Percentiles rank a stretch among this genome's conserved stretches.
Evolutionary conservation across 208 protist species (phyloP).

Genomic region (Trypanosoma brucei): DNA sequence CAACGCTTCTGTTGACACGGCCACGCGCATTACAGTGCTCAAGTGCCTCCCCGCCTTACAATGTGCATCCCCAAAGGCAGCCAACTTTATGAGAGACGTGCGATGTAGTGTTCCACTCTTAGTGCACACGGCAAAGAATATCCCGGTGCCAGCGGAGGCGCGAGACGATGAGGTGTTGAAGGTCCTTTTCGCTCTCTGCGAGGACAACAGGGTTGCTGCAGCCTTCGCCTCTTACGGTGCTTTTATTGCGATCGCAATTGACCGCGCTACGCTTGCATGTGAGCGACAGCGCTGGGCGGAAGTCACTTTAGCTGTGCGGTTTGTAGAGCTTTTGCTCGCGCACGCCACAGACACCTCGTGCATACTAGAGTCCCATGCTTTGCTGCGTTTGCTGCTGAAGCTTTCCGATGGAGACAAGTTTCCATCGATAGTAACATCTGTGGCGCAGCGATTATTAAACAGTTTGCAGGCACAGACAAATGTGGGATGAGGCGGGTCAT

Average conservation of each 20-base stretch:
- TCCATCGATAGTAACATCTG: conserved; percentile 1
- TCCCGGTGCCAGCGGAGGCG: conserved; percentile 16
- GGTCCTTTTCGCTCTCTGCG: conserved; percentile 36
- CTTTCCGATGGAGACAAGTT: conserved; percentile 8
- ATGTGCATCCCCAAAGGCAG: conserved; percentile 34
- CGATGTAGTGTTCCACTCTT: conserved; percentile 38
- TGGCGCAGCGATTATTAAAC: conserved; percentile 21
- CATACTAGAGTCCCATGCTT: conserved; percentile 15
- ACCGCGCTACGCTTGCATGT: conserved; percentile 12
- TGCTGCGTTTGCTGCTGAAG: conserved; percentile 14
- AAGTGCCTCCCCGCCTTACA: conserved; percentile 42
- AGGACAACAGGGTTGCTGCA: conserved; percentile 40
- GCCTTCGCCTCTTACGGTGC: conserved; percentile 26
- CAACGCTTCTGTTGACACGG: conserved; percentile 10
- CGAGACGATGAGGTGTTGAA: conserved; percentile 27
- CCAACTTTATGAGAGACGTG: conserved; percentile 45
- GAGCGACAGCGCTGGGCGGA: conserved; percentile 16
- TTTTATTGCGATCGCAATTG: conserved; percentile 34
- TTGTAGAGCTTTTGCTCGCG: conserved; percentile 23
- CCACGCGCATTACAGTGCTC: conserved; percentile 32
- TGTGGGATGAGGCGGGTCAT: conserved; percentile 1
- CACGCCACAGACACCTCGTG: conserved; percentile 13
- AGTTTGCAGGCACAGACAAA: conserved; percentile 24
- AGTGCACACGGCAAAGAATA: conserved; percentile 25
- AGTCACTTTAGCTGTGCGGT: conserved; percentile 17